Evolutionary conservation across 1,284 basidiomycete species (phyloP).

Genomic region (Ganoderma leucocontextum): DNA sequence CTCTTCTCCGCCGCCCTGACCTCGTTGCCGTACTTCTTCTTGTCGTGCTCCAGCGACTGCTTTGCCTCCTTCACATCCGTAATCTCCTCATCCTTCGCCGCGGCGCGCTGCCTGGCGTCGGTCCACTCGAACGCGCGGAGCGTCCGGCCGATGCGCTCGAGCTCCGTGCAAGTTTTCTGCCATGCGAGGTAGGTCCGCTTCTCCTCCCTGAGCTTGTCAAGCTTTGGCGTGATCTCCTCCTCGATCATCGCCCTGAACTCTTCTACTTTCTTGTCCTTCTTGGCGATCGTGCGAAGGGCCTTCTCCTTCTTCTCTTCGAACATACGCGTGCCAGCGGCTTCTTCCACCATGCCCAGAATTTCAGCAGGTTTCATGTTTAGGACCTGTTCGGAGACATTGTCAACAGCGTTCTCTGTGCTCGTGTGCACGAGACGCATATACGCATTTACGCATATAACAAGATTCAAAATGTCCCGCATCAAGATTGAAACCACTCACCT

Average conservation of each 20-base stretch:
- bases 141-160: conserved; percentile 89
- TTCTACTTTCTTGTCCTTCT: conserved; percentile 97
- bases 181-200: conserved; percentile 92
- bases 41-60: conserved; percentile 54
- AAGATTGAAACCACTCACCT: conserved; percentile 53
- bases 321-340: conserved; percentile 98
- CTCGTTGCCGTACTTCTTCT: conserved; percentile 57
- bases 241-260: conserved; percentile 84
- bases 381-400: conserved; percentile 57
- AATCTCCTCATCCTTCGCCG: conserved; percentile 63
- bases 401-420: neutral
- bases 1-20: conserved; percentile 62
- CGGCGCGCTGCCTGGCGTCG: conserved; percentile 56
- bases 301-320: conserved; percentile 99
- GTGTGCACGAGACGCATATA: neutral
- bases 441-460: neutral
- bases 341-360: conserved; percentile 98
- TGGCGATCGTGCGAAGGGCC: conserved; percentile 95
- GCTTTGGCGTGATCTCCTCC: conserved; percentile 96
- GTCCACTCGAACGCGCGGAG: conserved; percentile 94
- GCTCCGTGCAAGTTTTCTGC: conserved; percentile 89
- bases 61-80: conserved; percentile 54
- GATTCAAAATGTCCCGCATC: neutral
- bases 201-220: conserved; percentile 91
- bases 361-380: conserved; percentile 99